These are phyloP conservation scores for Blakeslea trispora DNA, from an alignment of 371 early-diverging fungal species.

Conservation along the genomic window DNA sequence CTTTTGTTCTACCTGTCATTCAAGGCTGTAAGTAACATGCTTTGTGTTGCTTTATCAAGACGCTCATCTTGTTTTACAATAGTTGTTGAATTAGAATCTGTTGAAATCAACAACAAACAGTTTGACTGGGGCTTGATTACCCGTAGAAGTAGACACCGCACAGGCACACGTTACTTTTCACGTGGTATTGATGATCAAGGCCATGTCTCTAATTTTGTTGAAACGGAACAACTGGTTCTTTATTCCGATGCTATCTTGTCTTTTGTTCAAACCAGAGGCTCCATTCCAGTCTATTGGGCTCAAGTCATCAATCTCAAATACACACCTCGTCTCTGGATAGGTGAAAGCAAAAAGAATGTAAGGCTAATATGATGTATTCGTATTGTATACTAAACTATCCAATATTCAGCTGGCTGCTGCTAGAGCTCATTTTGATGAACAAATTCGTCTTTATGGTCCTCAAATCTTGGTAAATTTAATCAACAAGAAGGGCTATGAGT, in stretches of 20 bases:
- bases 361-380: constrained; percentile 15
- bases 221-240: constrained; percentile 94
- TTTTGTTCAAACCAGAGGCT: constrained; percentile 96
- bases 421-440: constrained; percentile 74
- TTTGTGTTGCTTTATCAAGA: too few relatives aligned
- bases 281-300: constrained; percentile 97
- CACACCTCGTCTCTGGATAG: constrained; percentile 83
- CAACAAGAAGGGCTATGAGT: constrained; percentile 90
- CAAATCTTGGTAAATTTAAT: constrained; percentile 88
- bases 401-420: constrained; percentile 41
- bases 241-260: constrained; percentile 58
- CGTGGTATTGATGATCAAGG: constrained; percentile 95
- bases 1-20: constrained; percentile 87
- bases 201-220: constrained; percentile 96
- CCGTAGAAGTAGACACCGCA: constrained; percentile 77
- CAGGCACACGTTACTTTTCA: constrained; percentile 90
- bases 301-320: constrained; percentile 93
- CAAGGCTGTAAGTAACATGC: constrained; percentile 80
- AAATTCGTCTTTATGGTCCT: constrained; percentile 72
- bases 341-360: constrained; percentile 69
- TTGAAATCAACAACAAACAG: constrained; percentile 57
- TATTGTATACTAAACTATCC: not conserved
- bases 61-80: too few relatives aligned
- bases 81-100: constrained; percentile 59
- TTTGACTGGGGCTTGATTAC: constrained; percentile 84